Percentiles rank a stretch among this genome's conserved stretches.
These are phyloP conservation scores for Cicer yamashitae DNA, from an alignment of 306 rosid species.

Conservation along the genomic window DNA sequence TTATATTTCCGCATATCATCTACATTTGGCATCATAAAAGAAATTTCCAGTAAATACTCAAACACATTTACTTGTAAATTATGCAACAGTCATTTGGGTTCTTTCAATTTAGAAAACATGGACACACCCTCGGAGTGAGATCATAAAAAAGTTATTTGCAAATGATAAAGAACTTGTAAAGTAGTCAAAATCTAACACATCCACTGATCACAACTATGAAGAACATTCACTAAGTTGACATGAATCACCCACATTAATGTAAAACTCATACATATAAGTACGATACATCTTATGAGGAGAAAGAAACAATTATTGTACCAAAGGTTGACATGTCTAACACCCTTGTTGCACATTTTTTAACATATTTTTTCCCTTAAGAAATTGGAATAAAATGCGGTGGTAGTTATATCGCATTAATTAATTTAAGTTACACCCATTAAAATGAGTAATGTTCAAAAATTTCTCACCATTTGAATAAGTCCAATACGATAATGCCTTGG, in stretches of 20 bases:
- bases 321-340: constrained; percentile 29
- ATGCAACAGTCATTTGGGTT: constrained; percentile 10
- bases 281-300: constrained; percentile 23
- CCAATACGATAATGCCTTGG: constrained; percentile 95
- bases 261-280: constrained; percentile 9
- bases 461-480: constrained; percentile 84
- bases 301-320: not conserved
- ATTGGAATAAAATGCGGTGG: constrained; percentile 19
- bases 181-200: constrained; percentile 27
- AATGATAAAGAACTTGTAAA: constrained; percentile 27
- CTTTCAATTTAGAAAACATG: constrained; percentile 17
- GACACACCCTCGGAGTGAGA: constrained; percentile 32
- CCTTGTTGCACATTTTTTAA: constrained; percentile 25
- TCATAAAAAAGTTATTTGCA: not conserved
- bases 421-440: constrained; percentile 30
- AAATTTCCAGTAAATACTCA: not conserved
- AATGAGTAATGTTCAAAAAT: constrained; percentile 25
- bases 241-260: constrained; percentile 25
- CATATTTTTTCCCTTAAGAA: constrained; percentile 16
- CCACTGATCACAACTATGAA: constrained; percentile 33
- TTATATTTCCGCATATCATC: constrained; percentile 26
- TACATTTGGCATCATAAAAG: constrained; percentile 20
- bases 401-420: constrained; percentile 22
- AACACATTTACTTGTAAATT: constrained; percentile 22
- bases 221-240: constrained; percentile 23